phyloP scores from a whole-genome alignment of 2,329 filamentous ascomycete genomes.

The Emericellopsis cladophorae region DNA sequence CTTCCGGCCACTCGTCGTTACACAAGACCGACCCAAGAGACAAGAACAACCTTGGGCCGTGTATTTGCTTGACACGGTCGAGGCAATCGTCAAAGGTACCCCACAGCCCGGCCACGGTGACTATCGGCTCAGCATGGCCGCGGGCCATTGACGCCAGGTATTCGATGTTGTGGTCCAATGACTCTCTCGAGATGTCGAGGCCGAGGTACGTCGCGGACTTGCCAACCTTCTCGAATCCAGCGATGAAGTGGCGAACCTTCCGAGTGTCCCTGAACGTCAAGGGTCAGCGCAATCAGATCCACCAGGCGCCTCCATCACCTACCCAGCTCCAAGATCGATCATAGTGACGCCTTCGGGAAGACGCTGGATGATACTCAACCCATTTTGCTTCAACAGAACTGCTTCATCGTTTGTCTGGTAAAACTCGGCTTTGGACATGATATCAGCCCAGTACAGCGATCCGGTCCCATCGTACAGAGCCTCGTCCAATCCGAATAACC shows the following conservation, averaged over 20 bases:
- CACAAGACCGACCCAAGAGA: slow-evolving; percentile 28
- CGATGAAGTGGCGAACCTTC: slow-evolving; percentile 24
- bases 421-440: slow-evolving; percentile 24
- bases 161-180: slow-evolving; percentile 19
- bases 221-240: slow-evolving; percentile 17
- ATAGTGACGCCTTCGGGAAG: slow-evolving; percentile 18
- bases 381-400: slow-evolving; percentile 19
- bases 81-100: slow-evolving; percentile 24
- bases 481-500: slow-evolving; percentile 20
- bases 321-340: slow-evolving; percentile 28
- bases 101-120: slow-evolving; percentile 24
- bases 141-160: slow-evolving; percentile 16
- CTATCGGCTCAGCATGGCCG: slow-evolving; percentile 9
- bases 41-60: slow-evolving; percentile 21
- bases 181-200: slow-evolving; percentile 24
- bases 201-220: slow-evolving; percentile 21
- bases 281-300: background rate
- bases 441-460: slow-evolving; percentile 25
- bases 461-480: slow-evolving; percentile 24
- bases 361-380: slow-evolving; percentile 17
- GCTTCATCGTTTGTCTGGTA: slow-evolving; percentile 29
- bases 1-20: slow-evolving; percentile 24
- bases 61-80: slow-evolving; percentile 14
- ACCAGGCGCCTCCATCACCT: slow-evolving; percentile 8
- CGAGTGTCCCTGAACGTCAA: slow-evolving; percentile 20